Percentiles rank a stretch among this genome's conserved stretches.
phyloP scores from a whole-genome alignment of 345 rosid species.

The Syzygium aqueum region DNA sequence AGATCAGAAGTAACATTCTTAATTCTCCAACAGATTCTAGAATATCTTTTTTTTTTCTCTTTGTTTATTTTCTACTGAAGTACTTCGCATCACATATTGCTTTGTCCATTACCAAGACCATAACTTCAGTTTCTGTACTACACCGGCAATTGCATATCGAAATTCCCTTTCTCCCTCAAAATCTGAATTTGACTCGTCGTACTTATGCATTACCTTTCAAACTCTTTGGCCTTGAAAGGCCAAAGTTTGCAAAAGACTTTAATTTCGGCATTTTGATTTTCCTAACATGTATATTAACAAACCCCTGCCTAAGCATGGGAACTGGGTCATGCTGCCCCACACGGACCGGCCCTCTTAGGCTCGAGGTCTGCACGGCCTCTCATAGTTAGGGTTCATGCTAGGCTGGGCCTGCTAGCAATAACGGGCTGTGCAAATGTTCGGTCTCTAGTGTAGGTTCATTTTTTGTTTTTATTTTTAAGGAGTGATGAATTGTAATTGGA shows the following conservation, averaged over 20 bases:
- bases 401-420: background rate
- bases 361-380: background rate
- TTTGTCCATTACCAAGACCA: background rate
- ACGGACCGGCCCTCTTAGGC: background rate
- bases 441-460: background rate
- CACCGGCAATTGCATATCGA: background rate
- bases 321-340: rapidly evolving
- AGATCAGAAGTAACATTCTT: too few relatives aligned
- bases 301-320: background rate
- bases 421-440: background rate
- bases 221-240: background rate
- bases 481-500: background rate
- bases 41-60: background rate
- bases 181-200: background rate
- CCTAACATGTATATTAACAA: too few relatives aligned
- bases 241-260: background rate
- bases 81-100: background rate
- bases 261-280: background rate
- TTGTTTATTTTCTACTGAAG: background rate
- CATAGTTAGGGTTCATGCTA: background rate
- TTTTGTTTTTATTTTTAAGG: too few relatives aligned
- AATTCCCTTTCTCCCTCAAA: background rate
- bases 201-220: background rate
- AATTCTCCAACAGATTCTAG: background rate
- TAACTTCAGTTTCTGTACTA: background rate